phyloP scores from a whole-genome alignment of 495 filamentous ascomycete genomes.

The Pyrenula aspistea region DNA sequence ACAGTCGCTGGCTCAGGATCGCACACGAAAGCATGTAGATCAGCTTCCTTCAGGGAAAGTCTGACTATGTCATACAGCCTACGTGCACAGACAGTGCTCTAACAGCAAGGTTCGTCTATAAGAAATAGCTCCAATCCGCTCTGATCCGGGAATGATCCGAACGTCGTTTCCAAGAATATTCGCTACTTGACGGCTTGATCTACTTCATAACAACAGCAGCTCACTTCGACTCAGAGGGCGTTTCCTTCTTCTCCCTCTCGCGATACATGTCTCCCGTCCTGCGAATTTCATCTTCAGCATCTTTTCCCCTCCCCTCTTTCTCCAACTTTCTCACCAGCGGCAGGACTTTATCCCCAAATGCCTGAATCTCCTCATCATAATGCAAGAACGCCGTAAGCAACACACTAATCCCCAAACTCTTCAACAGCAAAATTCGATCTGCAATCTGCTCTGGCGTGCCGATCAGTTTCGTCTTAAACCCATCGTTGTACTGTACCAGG shows the following conservation, averaged over 20 bases:
- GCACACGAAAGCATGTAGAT: too few species aligned
- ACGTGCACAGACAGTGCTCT: too few species aligned
- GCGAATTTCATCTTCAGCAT: conserved; percentile 25
- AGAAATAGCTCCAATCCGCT: too few species aligned
- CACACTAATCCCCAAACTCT: conserved; percentile 30
- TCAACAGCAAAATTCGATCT: conserved; percentile 32
- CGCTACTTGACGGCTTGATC: background rate
- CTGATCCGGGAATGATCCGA: too few species aligned
- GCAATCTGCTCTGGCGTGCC: conserved; percentile 35
- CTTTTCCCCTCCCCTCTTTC: conserved; percentile 28
- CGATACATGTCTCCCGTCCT: conserved; percentile 29
- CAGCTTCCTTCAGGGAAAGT: too few species aligned
- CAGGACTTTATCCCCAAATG: conserved; percentile 30
- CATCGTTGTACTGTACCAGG: conserved; percentile 37
- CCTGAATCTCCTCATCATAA: conserved; percentile 34
- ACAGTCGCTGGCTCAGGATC: too few species aligned
- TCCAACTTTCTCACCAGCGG: conserved; percentile 29
- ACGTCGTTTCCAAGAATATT: background rate
- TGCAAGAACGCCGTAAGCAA: conserved; percentile 30
- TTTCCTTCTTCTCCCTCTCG: conserved; percentile 8
- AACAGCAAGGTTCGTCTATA: too few species aligned
- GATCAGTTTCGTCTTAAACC: conserved; percentile 39
- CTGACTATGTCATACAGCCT: too few species aligned
- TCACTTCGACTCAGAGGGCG: background rate
- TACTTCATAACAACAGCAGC: background rate